A percentile compares a stretch with the other conserved stretches of the same genome.
phyloP scores from a whole-genome alignment of 2,329 filamentous ascomycete genomes.

The Aureobasidium sp. region DNA sequence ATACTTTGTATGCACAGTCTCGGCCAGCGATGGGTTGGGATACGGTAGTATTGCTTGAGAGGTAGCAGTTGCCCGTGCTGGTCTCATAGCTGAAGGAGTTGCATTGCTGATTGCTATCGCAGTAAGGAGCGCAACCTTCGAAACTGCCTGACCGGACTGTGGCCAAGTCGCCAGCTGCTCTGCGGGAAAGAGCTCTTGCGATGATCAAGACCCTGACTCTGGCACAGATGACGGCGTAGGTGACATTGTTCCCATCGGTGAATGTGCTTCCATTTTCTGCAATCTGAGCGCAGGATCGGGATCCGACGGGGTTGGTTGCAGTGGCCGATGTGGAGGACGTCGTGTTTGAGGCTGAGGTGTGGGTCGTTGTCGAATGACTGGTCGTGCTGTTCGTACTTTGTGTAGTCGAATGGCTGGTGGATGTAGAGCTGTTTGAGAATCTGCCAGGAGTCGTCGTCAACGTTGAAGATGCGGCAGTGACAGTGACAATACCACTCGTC shows the following conservation, averaged over 20 bases:
- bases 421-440: not conserved
- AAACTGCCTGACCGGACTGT: constrained; percentile 12
- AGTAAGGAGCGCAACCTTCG: constrained; percentile 16
- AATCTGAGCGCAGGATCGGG: constrained; percentile 10
- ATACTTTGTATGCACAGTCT: constrained; percentile 5
- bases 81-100: not conserved
- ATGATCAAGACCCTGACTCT: not conserved
- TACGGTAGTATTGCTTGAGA: not conserved
- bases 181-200: not conserved
- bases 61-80: not conserved
- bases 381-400: not conserved
- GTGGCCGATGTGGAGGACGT: constrained; percentile 8
- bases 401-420: not conserved
- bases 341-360: not conserved
- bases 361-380: too few relatives aligned
- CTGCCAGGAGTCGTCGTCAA: not conserved
- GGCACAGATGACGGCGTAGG: constrained; percentile 14
- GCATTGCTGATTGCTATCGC: constrained; percentile 3
- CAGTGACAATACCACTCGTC: not conserved
- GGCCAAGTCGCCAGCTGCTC: not conserved
- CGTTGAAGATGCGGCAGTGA: not conserved
- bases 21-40: not conserved
- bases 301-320: not conserved
- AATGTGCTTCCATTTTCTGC: constrained; percentile 8
- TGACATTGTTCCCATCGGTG: constrained; percentile 3